Evolutionary conservation across 108 stramenopile species (phyloP), one percentile per base, ranked within the genome.

Genomic region (Pseudonitzschia multistriata): DNA sequence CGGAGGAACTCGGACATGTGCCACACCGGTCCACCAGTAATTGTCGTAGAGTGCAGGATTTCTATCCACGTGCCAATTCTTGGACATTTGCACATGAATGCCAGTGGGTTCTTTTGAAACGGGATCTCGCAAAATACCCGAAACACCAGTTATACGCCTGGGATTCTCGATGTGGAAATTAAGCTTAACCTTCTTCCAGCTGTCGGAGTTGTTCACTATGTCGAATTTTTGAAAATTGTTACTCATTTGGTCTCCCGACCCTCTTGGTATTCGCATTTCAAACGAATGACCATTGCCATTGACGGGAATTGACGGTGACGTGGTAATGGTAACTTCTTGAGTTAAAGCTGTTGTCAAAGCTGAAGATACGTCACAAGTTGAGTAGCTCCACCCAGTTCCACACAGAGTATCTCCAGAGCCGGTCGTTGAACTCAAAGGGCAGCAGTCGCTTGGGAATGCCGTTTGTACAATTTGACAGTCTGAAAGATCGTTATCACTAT

Each of bases 1-100:
- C 19, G 54, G 54, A 55, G 54, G 54, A 30, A 55, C 54, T 55
- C 54, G 27, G 27, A 55, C 54, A 55, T 55, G 54, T 25, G 54
- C 54, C 6, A 55, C 30, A 30, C 54, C 54, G 27, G 27, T 30
- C 54, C 54, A 55, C 54, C 47, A 48, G 19, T 48, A 48, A 48
- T 19, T 48, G 19, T 48, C 19, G 19, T 48, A 48, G 14, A 48
- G 19, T 1, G 47, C 47, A 48, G 14, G 17, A 48, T 19, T 14
- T 17, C 19, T 48, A 14, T 48, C n/a, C 24, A 11, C 24, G 30
- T 55, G 54, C 54, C 54, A 55, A 2, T 55, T 55, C 30, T 55
- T 55, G 13, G 54, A 55, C 54, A 55, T 55, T 24, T 55, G 54
- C 8, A 55, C 54, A 24, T 55, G 54, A 27, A 55, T 55, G 13